Conservation (phyloP, 2,329 filamentous ascomycete species). For the Calonectria multiphialidica region DNA sequence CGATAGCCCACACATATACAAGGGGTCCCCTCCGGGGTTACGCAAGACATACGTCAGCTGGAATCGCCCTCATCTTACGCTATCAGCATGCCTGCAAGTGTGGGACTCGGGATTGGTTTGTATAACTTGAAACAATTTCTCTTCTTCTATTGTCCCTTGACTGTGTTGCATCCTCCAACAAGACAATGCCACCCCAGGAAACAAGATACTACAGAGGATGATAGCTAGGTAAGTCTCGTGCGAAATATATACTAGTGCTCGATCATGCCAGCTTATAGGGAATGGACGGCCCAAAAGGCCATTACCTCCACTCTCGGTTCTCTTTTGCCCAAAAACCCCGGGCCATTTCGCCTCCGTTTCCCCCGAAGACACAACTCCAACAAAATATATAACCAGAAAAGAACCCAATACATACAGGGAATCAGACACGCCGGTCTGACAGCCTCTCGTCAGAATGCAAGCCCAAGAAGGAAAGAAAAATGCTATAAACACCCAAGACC, state of each 20-base stretch:
- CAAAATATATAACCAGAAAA: slow-evolving; percentile 40
- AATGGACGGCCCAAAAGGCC: slow-evolving; percentile 35
- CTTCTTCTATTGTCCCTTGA: slow-evolving; percentile 1
- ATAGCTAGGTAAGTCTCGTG: neutral
- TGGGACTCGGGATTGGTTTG: neutral
- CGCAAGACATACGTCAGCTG: slow-evolving; percentile 4
- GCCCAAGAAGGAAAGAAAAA: slow-evolving; percentile 29
- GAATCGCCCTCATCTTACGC: neutral
- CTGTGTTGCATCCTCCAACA: slow-evolving; percentile 7
- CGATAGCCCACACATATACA: neutral
- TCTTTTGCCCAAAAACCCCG: slow-evolving; percentile 21
- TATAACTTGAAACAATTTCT: slow-evolving; percentile 15
- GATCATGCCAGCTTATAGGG: slow-evolving; percentile 20
- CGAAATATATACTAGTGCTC: neutral
- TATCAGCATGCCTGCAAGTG: neutral
- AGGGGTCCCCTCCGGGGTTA: neutral
- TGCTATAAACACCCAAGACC: slow-evolving; percentile 34
- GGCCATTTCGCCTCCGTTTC: slow-evolving; percentile 28
- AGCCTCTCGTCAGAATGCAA: slow-evolving; percentile 35
- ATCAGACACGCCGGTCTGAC: slow-evolving; percentile 33
- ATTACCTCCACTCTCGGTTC: slow-evolving; percentile 33
- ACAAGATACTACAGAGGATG: slow-evolving; percentile 1
- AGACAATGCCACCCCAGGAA: slow-evolving; percentile 1
- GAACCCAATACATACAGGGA: slow-evolving; percentile 38
- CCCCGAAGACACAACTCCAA: slow-evolving; percentile 25